Evolutionary conservation across 345 rosid genomes (phyloP).

Genomic region (Orychophragmus violaceus): DNA sequence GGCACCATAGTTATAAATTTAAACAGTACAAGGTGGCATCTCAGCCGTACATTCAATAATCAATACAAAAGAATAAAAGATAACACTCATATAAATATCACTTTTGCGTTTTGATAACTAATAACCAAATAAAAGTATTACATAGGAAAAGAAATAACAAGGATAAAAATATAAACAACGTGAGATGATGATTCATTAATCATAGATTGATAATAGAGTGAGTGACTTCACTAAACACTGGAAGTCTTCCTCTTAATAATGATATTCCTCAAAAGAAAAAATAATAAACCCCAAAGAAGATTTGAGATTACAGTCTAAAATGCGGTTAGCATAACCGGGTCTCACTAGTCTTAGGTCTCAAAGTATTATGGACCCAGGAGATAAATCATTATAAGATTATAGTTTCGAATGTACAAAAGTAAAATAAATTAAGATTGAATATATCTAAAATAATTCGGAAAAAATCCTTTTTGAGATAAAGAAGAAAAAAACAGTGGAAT

Average conservation of each 20-base stretch:
- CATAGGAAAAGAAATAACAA: not conserved
- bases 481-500: constrained; percentile 1
- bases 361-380: constrained; percentile 24
- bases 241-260: not conserved
- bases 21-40: not conserved
- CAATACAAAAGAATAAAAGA: not conserved
- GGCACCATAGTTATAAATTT: not conserved
- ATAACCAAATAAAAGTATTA: not conserved
- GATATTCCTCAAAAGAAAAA: not conserved
- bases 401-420: constrained; percentile 16
- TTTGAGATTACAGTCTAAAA: constrained; percentile 8
- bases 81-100: not conserved
- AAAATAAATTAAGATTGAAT: constrained; percentile 12
- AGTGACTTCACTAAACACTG: not conserved
- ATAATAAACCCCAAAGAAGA: not conserved
- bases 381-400: not conserved
- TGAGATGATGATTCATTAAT: not conserved
- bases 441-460: constrained; percentile 9
- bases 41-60: not conserved
- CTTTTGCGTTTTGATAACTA: not conserved
- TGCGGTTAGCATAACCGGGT: constrained; percentile 29
- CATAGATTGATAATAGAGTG: too few species aligned
- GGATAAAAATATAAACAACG: not conserved
- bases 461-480: constrained; percentile 10
- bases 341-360: constrained; percentile 22